Conservation (phyloP, 2,329 filamentous ascomycete species). For the Monosporascus cannonballus region DNA sequence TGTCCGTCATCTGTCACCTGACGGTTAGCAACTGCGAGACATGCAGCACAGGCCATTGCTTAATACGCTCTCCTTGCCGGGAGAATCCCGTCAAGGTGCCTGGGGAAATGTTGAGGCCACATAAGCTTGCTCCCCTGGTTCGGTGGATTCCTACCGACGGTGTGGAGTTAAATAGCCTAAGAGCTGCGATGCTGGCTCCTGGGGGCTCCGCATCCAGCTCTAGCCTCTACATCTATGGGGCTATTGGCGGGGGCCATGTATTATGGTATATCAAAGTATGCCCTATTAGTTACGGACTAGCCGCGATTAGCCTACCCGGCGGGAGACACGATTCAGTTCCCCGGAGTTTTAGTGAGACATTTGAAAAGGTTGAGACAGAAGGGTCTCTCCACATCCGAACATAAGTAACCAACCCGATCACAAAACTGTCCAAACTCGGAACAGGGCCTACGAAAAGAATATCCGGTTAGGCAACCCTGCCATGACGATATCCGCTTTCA, state of each 20-base stretch:
- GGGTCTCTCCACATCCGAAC: background rate
- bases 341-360: slow-evolving; percentile 1
- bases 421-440: too few relatives aligned
- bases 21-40: slow-evolving; percentile 15
- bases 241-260: background rate
- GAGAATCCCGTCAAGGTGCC: slow-evolving; percentile 2
- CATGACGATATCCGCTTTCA: too few relatives aligned
- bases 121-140: too few relatives aligned
- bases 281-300: background rate
- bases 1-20: slow-evolving; percentile 12
- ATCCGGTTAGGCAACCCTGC: too few relatives aligned
- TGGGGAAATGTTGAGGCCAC: too few relatives aligned
- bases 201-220: too few relatives aligned
- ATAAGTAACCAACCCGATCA: too few relatives aligned
- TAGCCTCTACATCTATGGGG: background rate
- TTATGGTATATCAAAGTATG: too few relatives aligned
- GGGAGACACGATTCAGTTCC: slow-evolving; percentile 1
- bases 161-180: too few relatives aligned
- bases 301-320: background rate
- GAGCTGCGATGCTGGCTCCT: too few relatives aligned
- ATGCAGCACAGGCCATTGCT: slow-evolving; percentile 11
- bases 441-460: too few relatives aligned
- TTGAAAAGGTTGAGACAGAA: background rate
- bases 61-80: background rate
- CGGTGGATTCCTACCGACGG: too few relatives aligned